Evolutionary conservation across 169 alveolate genomes (phyloP), one percentile per base, ranked within the genome.

Genomic region (Hammondia hammondi): DNA sequence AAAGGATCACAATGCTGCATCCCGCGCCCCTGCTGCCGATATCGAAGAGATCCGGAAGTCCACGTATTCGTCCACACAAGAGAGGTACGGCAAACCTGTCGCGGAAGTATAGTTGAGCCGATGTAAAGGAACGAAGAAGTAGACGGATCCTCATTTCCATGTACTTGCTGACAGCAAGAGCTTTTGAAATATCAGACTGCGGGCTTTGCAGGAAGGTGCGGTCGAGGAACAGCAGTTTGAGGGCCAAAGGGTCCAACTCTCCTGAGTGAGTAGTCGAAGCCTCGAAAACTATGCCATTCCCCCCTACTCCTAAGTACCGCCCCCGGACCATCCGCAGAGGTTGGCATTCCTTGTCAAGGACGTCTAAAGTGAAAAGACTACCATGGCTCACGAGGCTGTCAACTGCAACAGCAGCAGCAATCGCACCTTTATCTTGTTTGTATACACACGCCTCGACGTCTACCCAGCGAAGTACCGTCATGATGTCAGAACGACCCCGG

Each of bases 261-360:
- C 77, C 77, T 14, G 35, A 29, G 9, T 27, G 77, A 9, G 77
- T 1, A 67, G n/a, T 27, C 77, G 77, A 67, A 17, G 77, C 77
- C 77, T 67, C 77, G 32, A 67, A 67, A 67, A 67, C 77, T 4
- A 67, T 67, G 27, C 77, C 77, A 21, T 67, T 67, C 32, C 77
- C 77, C 35, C 77, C 77, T 67, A 67, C 6, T 67, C 77, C 77
- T 29, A 67, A 67, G 32, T 67, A 67, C 32, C 77, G 35, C 32
- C 77, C 77, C 77, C 77, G 77, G 77, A 67, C 32, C 77, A 67
- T 67, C 35, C 32, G 77, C 77, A 67, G n/a, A 17, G 77, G 77
- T 21, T 67, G 77, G 77, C 77, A 67, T 17, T 67, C 77, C n/a
- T 67, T 67, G 35, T 67, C 77, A 67, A 67, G 77, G 24, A 67